phyloP scores from a whole-genome alignment of 1,284 basidiomycete genomes.

The Pascua sp. region DNA sequence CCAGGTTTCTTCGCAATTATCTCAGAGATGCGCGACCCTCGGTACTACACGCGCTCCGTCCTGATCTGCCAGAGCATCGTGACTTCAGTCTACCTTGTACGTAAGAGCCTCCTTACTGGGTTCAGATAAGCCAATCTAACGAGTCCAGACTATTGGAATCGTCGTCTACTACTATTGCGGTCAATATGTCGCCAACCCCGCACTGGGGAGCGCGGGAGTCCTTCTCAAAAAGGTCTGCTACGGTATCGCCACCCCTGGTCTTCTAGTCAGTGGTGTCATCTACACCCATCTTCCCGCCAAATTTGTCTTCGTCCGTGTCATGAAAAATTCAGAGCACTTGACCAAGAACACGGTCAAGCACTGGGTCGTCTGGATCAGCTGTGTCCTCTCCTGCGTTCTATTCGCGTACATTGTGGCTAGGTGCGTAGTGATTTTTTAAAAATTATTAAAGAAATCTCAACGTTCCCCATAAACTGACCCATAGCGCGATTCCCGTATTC shows the following conservation, averaged over 20 bases:
- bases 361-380: conserved; percentile 57
- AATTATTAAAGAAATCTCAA: too few species aligned
- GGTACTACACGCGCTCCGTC: conserved; percentile 28
- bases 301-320: conserved; percentile 60
- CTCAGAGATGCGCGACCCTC: conserved; percentile 44
- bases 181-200: conserved; percentile 29
- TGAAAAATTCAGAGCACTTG: conserved; percentile 59
- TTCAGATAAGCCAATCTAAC: conserved; percentile 26
- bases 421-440: too few species aligned
- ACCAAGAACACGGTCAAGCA: conserved; percentile 59
- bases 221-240: conserved; percentile 27
- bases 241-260: neutral
- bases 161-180: conserved; percentile 29
- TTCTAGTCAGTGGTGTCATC: conserved; percentile 35
- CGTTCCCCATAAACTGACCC: too few species aligned
- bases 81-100: conserved; percentile 31
- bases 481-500: conserved; percentile 29
- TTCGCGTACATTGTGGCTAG: conserved; percentile 20
- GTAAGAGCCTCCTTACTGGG: neutral
- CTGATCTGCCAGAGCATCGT: conserved; percentile 31
- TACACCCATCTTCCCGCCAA: conserved; percentile 54
- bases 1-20: conserved; percentile 37
- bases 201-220: conserved; percentile 28
- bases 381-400: conserved; percentile 40
- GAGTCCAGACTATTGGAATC: conserved; percentile 16